Base-by-base conservation (phyloP, 768 basidiomycete genomes). In the Asterophora parasitica region DNA sequence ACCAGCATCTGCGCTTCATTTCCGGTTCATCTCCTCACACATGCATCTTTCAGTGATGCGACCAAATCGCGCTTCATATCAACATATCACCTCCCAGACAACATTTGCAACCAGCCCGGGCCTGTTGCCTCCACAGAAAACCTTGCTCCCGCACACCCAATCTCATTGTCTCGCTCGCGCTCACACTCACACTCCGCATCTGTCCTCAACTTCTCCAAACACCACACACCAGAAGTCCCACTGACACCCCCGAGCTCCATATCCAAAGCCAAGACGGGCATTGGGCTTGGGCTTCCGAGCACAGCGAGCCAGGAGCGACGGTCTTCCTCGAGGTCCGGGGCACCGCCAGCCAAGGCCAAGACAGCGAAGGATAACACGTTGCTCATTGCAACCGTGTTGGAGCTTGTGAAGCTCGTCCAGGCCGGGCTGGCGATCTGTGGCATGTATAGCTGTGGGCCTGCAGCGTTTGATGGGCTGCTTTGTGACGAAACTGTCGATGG, bases 41-140 rank as follows among this genome's bases (percentile, higher is more conserved):
- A 11, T 23, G 23, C 6, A 23, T 23, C 3, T 23, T 23, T 27
- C 52, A 90, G 86, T 53, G 86, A 92, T 52, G 73, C 85, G 0
- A 88, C 88, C 1, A 87, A 88, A 58, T 85, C 88, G 49, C 81
- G 88, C 34, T 92, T 92, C 69, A 75, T 82, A 32, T 77, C 79
- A 27, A 77, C 79, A 31, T 92, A 88, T 60, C 75, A 76, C 54
- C 68, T 91, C 40, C 64, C 68, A 26, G 77, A 85, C 48, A 57
- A 57, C 12, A 60, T 63, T 38, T 50, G 57, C 51, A 46, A 58
- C 26, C 46, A 58, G 28, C 47, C 52, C n/a, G 30, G 58, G 47
- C 39, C 52, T n/a, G 43, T 59, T 32, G 51, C 65, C 10, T 54
- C 64, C 27, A 47, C 56, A 20, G 62, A 60, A 20, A 46, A 49